phyloP scores from a whole-genome alignment of 495 filamentous ascomycete genomes.

The Wilcoxina mikolae region DNA sequence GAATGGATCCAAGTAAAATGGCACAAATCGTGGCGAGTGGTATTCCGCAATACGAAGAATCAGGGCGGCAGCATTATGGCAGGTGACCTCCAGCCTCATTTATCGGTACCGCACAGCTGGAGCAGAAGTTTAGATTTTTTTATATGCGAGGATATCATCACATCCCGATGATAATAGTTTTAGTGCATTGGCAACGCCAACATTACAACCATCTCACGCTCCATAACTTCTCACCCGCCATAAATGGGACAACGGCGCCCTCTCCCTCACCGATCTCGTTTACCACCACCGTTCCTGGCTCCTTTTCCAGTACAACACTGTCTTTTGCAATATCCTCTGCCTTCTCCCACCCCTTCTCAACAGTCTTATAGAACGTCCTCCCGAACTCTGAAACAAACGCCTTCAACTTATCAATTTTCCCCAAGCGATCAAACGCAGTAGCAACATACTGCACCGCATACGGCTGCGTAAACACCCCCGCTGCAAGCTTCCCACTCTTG shows the following conservation, averaged over 20 bases:
- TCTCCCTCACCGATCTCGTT: constrained; percentile 30
- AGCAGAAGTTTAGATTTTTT: too few relatives aligned
- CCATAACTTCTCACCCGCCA: constrained; percentile 53
- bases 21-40: too few relatives aligned
- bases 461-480: constrained; percentile 85
- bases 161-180: too few relatives aligned
- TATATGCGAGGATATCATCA: too few relatives aligned
- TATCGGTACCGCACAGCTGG: too few relatives aligned
- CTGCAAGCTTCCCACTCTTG: constrained; percentile 49
- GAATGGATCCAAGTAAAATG: too few relatives aligned
- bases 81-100: too few relatives aligned
- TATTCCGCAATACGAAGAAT: too few relatives aligned
- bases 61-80: too few relatives aligned
- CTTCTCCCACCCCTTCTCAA: constrained; percentile 27
- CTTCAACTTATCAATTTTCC: constrained; percentile 49
- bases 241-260: constrained; percentile 56
- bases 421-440: constrained; percentile 24
- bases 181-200: too few relatives aligned
- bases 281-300: constrained; percentile 32
- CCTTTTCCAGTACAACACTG: constrained; percentile 48
- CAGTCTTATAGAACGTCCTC: constrained; percentile 52
- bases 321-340: constrained; percentile 35
- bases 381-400: constrained; percentile 66
- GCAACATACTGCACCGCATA: constrained; percentile 46
- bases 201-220: constrained; percentile 34